Conservation (phyloP, 1,284 basidiomycete species). For the Fomitopsis betulina region DNA sequence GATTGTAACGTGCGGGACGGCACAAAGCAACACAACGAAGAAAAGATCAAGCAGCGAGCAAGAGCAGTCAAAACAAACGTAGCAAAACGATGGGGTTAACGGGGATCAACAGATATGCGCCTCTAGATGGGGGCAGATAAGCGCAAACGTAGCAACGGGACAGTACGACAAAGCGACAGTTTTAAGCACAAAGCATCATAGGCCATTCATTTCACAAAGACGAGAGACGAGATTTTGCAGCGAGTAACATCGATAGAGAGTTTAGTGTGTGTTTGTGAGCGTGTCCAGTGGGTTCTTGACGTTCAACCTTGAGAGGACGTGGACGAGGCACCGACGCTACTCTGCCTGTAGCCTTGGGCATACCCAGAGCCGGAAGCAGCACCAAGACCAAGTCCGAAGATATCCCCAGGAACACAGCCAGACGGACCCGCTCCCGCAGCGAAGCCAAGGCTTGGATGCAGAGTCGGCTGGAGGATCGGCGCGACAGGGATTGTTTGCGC, state of each 20-base stretch:
- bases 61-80: too few relatives aligned
- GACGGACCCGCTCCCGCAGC: background rate
- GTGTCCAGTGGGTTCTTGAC: background rate
- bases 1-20: too few relatives aligned
- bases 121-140: too few relatives aligned
- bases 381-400: background rate
- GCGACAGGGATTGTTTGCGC: slow-evolving; percentile 1
- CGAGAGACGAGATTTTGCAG: too few relatives aligned
- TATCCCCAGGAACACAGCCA: background rate
- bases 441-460: slow-evolving; percentile 10
- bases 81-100: too few relatives aligned
- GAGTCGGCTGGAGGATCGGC: slow-evolving; percentile 8
- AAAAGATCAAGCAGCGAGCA: too few relatives aligned
- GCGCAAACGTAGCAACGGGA: too few relatives aligned
- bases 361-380: background rate
- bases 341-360: background rate
- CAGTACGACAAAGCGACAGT: too few relatives aligned
- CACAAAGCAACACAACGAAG: too few relatives aligned
- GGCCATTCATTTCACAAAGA: too few relatives aligned
- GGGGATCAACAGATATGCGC: too few relatives aligned
- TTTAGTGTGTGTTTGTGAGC: background rate
- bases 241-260: background rate
- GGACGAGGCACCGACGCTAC: slow-evolving; percentile 1
- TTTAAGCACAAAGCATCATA: too few relatives aligned
- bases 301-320: slow-evolving; percentile 5